Percentiles rank a stretch among this genome's conserved stretches.
phyloP scores from a whole-genome alignment of 1,139 yeast species.

The Pneumocystis canis region DNA sequence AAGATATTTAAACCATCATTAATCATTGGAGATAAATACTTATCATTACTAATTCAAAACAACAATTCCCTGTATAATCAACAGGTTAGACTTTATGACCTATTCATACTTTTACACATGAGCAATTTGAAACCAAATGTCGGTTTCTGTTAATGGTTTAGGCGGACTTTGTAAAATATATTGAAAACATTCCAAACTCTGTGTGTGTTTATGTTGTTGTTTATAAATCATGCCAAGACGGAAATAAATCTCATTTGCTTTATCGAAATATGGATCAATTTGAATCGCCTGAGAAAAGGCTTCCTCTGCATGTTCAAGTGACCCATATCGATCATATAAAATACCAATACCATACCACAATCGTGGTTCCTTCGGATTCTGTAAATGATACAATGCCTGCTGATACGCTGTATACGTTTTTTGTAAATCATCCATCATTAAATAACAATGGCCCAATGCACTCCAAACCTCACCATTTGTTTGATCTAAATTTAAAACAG shows the following conservation, averaged over 20 bases:
- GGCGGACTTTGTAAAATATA: constrained; percentile 87
- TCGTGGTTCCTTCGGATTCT: constrained; percentile 89
- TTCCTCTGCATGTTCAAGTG: constrained; percentile 92
- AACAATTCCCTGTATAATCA: no score
- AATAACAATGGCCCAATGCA: constrained; percentile 83
- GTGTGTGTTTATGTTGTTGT: constrained; percentile 76
- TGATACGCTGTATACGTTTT: constrained; percentile 94
- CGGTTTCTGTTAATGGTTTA: constrained; percentile 87
- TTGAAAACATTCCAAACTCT: constrained; percentile 79
- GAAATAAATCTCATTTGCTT: constrained; percentile 90
- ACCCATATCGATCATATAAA: constrained; percentile 86
- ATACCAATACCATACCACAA: constrained; percentile 98
- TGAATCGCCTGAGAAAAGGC: constrained; percentile 93
- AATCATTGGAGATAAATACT: neutral
- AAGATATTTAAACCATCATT: neutral
- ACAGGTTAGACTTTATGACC: no score
- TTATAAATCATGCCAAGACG: constrained; percentile 93
- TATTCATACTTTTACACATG: no score
- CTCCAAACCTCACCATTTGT: constrained; percentile 98
- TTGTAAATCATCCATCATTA: constrained; percentile 91
- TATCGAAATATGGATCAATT: constrained; percentile 88
- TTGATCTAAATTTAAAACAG: constrained; percentile 66
- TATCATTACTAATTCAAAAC: no score
- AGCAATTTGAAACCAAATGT: constrained; percentile 97
- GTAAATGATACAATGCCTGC: constrained; percentile 79